A percentile compares a stretch with the other conserved stretches of the same genome.
Evolutionary conservation across 2,329 filamentous ascomycete species (phyloP).

Genomic region (Huntiella abstrusa): DNA sequence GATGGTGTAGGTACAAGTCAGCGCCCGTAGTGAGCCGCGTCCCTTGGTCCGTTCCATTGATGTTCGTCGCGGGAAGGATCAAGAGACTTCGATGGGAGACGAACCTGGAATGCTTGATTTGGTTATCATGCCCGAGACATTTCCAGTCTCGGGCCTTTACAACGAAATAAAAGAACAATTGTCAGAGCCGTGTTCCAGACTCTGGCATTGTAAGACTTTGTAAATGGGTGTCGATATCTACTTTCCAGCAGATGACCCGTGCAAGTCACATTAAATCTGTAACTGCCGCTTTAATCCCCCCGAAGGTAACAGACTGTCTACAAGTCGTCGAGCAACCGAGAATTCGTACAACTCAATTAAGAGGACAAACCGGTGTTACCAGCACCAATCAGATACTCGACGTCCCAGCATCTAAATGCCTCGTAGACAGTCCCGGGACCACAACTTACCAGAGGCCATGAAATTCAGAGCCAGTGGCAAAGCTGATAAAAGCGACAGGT

Average conservation of each 20-base stretch:
- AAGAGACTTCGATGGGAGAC: slow-evolving; percentile 11
- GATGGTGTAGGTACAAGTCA: slow-evolving; percentile 20
- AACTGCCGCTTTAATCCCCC: slow-evolving; percentile 45
- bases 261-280: slow-evolving; percentile 14
- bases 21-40: slow-evolving; percentile 73
- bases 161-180: not conserved
- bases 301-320: slow-evolving; percentile 12
- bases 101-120: slow-evolving; percentile 4
- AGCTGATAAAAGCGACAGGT: slow-evolving; percentile 29
- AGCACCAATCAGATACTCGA: too few relatives aligned
- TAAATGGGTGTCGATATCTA: not conserved
- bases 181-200: not conserved
- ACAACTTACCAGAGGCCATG: slow-evolving; percentile 76
- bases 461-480: slow-evolving; percentile 73
- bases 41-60: slow-evolving; percentile 2
- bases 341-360: slow-evolving; percentile 3
- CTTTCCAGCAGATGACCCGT: not conserved
- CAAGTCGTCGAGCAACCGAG: too few relatives aligned
- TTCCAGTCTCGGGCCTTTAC: not conserved
- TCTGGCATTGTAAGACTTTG: not conserved
- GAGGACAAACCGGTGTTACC: slow-evolving; percentile 1
- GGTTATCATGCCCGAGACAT: not conserved
- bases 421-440: slow-evolving; percentile 11
- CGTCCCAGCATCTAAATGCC: too few relatives aligned
- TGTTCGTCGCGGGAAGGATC: not conserved